Base-by-base conservation (phyloP, 495 filamentous ascomycete species). In the Staphylotrichum longicolle region DNA sequence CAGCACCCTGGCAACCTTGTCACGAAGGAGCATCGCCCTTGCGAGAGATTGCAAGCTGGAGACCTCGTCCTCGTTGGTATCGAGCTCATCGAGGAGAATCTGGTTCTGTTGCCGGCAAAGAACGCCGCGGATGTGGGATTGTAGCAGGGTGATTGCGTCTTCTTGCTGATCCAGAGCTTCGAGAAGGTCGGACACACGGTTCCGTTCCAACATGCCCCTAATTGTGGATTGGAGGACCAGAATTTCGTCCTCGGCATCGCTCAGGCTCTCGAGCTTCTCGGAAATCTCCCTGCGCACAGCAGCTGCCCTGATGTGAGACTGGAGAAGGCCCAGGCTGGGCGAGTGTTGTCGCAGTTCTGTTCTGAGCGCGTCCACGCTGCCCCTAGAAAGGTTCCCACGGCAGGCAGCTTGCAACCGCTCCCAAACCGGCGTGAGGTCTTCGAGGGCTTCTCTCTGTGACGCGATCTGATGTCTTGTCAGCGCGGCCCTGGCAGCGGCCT, bases 1-100 rank as follows among this genome's bases (percentile, higher is more conserved):
- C 20, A 98, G 78, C 5, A 88, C 76, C 32, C 80, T 80, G 7
- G 87, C 91, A 46, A 96, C 79, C 20, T 87, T 77, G 41, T 82
- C 80, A 33, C 94, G 85, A 15, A 91, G 77, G 33, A 94, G 75
- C 83, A 96, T 90, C 4, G 90, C 92, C 65, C 93, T 81, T 56
- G 85, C 80, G 32, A 91, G 71, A 41, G 85, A 83, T 72, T 99
- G 95, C 11, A 96, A 76, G 41, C 82, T 67, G 53, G 84, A 71
- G 46, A 92, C 75, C 62, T 88, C 83, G 10, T 75, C 69, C 14
- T 78, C 78, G 57, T 88, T 80, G 8, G 77, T 75, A 52, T 81
- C 64, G 12, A 93, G 78, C 44, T 86, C 81, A 15, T 81, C 80
- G 7, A 87, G 73, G 35, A 88, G 68, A 1, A 74, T 70, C 51